Percentiles rank a stretch among this genome's conserved stretches.
Conservation (phyloP, 306 rosid genomes). For the Carpinus viminea region DNA sequence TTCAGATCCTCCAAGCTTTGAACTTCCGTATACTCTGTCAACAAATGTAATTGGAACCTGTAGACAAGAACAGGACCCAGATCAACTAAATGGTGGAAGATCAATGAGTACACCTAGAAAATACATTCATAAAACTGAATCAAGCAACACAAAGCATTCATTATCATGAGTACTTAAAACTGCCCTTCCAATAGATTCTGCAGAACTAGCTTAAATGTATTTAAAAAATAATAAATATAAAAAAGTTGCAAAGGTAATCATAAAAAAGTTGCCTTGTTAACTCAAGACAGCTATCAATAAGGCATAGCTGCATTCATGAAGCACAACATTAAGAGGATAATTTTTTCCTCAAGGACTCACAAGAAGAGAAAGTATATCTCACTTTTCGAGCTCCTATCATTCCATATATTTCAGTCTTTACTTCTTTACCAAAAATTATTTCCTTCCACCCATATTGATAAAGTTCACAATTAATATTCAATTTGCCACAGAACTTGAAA, state of each 20-base stretch:
- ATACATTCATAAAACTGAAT: neutral
- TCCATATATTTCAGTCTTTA: neutral
- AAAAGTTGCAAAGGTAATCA: neutral
- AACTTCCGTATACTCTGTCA: slow-evolving; percentile 91
- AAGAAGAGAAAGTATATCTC: neutral
- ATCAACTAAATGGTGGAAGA: slow-evolving; percentile 28
- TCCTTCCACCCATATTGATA: neutral
- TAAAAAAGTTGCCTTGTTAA: neutral
- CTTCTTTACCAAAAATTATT: neutral
- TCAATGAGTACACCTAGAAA: slow-evolving; percentile 12
- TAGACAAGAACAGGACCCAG: slow-evolving; percentile 8
- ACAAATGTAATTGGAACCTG: slow-evolving; percentile 98
- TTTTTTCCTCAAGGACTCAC: neutral
- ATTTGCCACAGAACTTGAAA: neutral
- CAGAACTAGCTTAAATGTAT: neutral
- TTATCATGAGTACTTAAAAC: neutral
- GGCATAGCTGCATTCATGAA: neutral
- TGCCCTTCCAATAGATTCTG: neutral
- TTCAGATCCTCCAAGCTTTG: slow-evolving; percentile 98
- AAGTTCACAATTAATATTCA: neutral
- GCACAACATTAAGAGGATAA: neutral
- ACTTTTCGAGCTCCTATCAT: neutral
- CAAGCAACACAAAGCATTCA: neutral
- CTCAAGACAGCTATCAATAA: neutral
- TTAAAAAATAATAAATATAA: neutral